Evolutionary conservation across 2,329 filamentous ascomycete species (phyloP), one percentile per base, ranked within the genome.

Genomic region (Ophiostoma himal-ulmi): DNA sequence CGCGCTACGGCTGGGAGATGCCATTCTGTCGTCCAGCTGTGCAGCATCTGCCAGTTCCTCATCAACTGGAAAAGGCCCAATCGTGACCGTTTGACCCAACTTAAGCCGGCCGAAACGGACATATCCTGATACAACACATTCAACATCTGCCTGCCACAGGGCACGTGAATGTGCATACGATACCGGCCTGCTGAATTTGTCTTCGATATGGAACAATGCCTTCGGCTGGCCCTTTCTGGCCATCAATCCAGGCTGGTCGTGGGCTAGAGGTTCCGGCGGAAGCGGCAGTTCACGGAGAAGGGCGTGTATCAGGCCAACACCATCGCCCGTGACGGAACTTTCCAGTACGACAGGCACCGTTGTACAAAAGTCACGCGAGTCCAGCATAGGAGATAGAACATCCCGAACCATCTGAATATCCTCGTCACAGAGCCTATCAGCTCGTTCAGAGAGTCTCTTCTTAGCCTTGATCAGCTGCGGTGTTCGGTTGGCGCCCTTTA

Each of bases 191-290:
- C 86, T 91, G 78, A 96, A 98, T 0, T 93, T 88, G 75, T 97
- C 94, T 77, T 98, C 94, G 34, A 98, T 86, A 76, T 97, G 91
- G 76, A 98, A 98, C 1, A 97, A 81, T 44, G 86, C 86, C 5
- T 82, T 81, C 1, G 88, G 86, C 70, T 86, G 84, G 71, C 88
- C 83, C 0, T 87, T 86, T 71, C 88, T 88, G 69, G 88, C 76
- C 1, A 81, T 82, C 60, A 81, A 81, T 1, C 85, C 84, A n/a
- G 84, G 79, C 72, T 83, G 86, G 74, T 88, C 86, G 68, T 82
- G 81, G 0, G 84, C 77, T 1, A 84, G 86, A 8, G 85, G 84
- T 0, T 79, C 75, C 1, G 83, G 80, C 7, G 90, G 89, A 30
- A 94, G 83, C 0, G 94, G 94, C 57, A 99, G 82, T 70, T 85